Evolutionary conservation across 495 filamentous ascomycete species (phyloP).

Genomic region (Podospora fimiseda): DNA sequence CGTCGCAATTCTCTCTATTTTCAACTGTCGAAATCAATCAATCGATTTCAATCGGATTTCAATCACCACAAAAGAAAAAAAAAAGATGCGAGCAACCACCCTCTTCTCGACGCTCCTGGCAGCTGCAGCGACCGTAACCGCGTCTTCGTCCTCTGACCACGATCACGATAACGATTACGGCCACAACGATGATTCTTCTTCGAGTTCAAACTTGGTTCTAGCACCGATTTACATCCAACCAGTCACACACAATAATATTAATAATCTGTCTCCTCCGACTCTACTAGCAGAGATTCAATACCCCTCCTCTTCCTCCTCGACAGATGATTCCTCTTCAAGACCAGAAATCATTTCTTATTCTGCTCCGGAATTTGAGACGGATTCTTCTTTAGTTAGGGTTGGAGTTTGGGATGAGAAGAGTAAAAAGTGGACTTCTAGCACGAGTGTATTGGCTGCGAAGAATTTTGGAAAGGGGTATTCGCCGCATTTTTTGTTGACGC

Average conservation of each 20-base stretch:
- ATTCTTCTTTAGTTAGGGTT: conserved; percentile 38
- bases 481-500: conserved; percentile 40
- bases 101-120: conserved; percentile 25
- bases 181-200: neutral
- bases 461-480: conserved; percentile 50
- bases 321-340: conserved; percentile 3
- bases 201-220: neutral
- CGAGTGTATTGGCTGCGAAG: conserved; percentile 37
- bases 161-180: conserved; percentile 5
- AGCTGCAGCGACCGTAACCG: conserved; percentile 21
- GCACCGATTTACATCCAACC: conserved; percentile 43
- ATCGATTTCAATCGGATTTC: neutral
- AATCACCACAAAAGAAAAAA: neutral
- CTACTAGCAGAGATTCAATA: conserved; percentile 45
- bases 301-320: conserved; percentile 10
- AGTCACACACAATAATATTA: conserved; percentile 20
- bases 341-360: conserved; percentile 40
- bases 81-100: conserved; percentile 16
- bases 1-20: no score
- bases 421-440: conserved; percentile 39
- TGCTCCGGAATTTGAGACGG: conserved; percentile 37
- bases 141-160: neutral
- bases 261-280: conserved; percentile 16
- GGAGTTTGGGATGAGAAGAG: conserved; percentile 41
- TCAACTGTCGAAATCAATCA: neutral